phyloP scores from a whole-genome alignment of 345 rosid genomes.

The Populus pruinosa region DNA sequence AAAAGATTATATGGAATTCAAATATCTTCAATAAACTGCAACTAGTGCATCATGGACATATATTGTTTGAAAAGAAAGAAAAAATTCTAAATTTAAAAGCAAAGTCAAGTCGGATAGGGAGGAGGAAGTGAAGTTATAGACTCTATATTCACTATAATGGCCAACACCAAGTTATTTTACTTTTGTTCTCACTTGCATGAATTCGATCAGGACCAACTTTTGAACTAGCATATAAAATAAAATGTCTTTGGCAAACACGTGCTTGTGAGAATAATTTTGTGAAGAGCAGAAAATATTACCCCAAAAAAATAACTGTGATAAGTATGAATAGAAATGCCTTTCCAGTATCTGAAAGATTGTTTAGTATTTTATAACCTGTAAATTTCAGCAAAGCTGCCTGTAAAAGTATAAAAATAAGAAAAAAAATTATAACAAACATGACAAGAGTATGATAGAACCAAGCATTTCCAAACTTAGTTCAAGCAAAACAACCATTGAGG shows the following conservation, averaged over 20 bases:
- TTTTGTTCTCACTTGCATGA: not conserved
- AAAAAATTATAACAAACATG: not conserved
- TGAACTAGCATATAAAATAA: not conserved
- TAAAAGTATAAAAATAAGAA: conserved; percentile 17
- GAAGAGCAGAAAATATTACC: conserved; percentile 45
- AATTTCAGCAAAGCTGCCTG: conserved; percentile 95
- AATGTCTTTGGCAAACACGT: not conserved
- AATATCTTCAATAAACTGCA: not conserved
- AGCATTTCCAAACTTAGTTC: not conserved
- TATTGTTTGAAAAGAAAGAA: not conserved
- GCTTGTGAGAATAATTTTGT: not conserved
- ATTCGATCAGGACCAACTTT: not conserved
- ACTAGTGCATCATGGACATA: not conserved
- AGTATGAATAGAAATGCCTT: conserved; percentile 86
- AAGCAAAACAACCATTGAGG: not conserved
- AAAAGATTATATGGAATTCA: not conserved
- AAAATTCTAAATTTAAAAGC: not conserved
- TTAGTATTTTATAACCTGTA: conserved; percentile 79
- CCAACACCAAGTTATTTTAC: not conserved
- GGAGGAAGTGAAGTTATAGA: not conserved
- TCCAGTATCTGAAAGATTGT: conserved; percentile 80
- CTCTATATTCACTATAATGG: not conserved
- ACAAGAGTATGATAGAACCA: not conserved
- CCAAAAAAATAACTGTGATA: conserved; percentile 73
- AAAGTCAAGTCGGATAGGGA: not conserved